Base-by-base conservation (phyloP, 768 basidiomycete genomes). In the Gloeophyllum trabeum region DNA sequence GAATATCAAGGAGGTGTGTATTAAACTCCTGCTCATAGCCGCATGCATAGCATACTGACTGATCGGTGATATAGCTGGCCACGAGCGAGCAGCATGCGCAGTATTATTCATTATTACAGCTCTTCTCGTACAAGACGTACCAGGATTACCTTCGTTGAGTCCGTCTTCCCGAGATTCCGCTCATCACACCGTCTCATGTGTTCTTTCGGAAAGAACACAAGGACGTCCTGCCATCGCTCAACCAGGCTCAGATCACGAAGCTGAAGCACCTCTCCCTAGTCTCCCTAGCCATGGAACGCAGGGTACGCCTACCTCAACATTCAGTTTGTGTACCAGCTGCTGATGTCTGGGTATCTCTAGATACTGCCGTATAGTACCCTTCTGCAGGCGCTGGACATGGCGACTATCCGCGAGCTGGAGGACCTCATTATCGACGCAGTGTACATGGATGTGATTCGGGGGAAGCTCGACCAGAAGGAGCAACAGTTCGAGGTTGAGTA, bases 381-480 rank as follows among this genome's bases (percentile, higher is more conserved):
- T 2, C 73, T 88, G 5, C 56, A 73, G 40, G 65, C 72, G 3
- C 73, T 99, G 16, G 75, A 88, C 39, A 71, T 94, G 60, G 69
- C 78, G 3, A 79, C 75, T 4, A 77, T 93, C 44, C 81, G 93
- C 42, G 86, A 86, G 43, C 79, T 99, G 2, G 94, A 99, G 59
- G 93, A 97, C 61, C 77, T 97, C 48, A 87, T 98, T 56, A 98
- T 99, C 59, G 92, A 97, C 53, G 86, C 86, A 7, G 92, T 97
- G 60, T 98, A 97, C 62, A 77, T 87, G 30, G 85, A 89, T 57
- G 67, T 96, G 28, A 70, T 99, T 26, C 78, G 79, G 39, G 94
- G 91, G 6, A 91, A 88, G 55, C 80, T 99, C 39, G 91, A 97
- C 61, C 94, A 97, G 62, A 87, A 88, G 57, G 75, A 87, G 51